Percentiles rank a stretch among this genome's conserved stretches.
These are phyloP conservation scores for Apiosordaria backusii DNA, from an alignment of 495 filamentous ascomycete species.

Conservation along the genomic window DNA sequence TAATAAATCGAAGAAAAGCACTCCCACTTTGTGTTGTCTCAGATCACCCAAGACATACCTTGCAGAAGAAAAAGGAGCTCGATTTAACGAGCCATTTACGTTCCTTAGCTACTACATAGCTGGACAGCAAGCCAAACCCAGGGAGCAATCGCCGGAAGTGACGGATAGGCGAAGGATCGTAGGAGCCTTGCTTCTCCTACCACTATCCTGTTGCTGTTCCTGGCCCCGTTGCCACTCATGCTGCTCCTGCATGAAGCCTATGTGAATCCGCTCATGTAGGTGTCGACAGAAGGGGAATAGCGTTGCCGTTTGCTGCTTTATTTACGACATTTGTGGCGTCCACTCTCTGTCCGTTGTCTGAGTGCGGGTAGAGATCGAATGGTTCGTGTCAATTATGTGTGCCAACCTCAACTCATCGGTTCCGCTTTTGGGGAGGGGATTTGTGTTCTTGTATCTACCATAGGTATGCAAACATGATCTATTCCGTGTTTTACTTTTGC, in stretches of 20 bases:
- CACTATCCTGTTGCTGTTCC: too few relatives aligned
- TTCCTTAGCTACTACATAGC: background rate
- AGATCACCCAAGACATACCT: constrained; percentile 5
- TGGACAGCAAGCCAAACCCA: too few relatives aligned
- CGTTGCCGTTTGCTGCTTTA: background rate
- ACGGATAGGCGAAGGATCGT: too few relatives aligned
- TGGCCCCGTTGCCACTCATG: too few relatives aligned
- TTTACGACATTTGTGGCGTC: background rate
- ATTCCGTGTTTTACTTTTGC: background rate
- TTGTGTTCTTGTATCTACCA: too few relatives aligned
- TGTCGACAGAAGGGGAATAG: background rate
- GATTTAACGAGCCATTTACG: background rate
- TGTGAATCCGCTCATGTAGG: background rate
- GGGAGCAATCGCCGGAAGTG: background rate
- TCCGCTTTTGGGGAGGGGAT: background rate
- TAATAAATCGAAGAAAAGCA: background rate
- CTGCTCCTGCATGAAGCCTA: background rate
- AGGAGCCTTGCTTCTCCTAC: too few relatives aligned
- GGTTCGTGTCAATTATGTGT: background rate
- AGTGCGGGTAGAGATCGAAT: background rate
- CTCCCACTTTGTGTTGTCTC: constrained; percentile 1
- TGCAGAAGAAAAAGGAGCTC: background rate
- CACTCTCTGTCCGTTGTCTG: background rate
- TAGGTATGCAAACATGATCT: too few relatives aligned
- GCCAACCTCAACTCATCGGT: background rate